Base-by-base conservation (phyloP, 2,329 filamentous ascomycete genomes). In the Thielaviopsis ethacetica region DNA sequence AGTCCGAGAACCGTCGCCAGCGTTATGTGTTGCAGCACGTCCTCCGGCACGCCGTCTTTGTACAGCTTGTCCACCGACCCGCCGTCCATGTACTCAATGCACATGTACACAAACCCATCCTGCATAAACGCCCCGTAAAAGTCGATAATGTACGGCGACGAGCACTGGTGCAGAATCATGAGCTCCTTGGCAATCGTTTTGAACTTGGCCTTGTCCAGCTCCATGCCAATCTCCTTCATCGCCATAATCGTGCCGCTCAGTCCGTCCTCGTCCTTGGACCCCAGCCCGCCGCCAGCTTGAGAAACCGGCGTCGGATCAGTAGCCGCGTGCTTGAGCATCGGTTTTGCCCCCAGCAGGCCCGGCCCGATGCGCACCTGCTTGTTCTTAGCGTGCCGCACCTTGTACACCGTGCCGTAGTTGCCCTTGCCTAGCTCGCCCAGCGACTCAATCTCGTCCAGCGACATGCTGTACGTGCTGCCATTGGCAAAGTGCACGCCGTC, bases 81-180 rank as follows among this genome's bases (percentile, higher is more conserved):
- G 53, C 93, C 93, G 68, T 98, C 91, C 93, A 98, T 98, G 72
- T 90, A 95, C 72, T 98, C 93, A 70, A 98, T 95, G 72, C 93
- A 98, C 70, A 98, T 97, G 71, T 98, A 98, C 1, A 98, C 93
- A 0, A 93, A 93, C 27, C 93, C 91, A 73, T 98, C 93, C 68
- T 98, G 93, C 76, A 96, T 98, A 70, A 98, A 98, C 5, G 93
- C 93, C 0, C 93, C 93, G 69, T 97, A 98, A 67, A 98, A 98
- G 68, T 98, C 91, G 70, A 98, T 93, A 65, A 98, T 97, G 71
- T 91, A 95, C 0, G 93, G 91, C 1, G 90, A 96, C 2, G 93
- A 78, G 67, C 93, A 98, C 65, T 93, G 87, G 72, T 98, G 93
- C 2, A 98, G 76, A 63, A 98, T 91, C 66, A 98, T 89, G 54